phyloP scores from a whole-genome alignment of 139 green algal genomes.

The Raphidocelis subcapitata region DNA sequence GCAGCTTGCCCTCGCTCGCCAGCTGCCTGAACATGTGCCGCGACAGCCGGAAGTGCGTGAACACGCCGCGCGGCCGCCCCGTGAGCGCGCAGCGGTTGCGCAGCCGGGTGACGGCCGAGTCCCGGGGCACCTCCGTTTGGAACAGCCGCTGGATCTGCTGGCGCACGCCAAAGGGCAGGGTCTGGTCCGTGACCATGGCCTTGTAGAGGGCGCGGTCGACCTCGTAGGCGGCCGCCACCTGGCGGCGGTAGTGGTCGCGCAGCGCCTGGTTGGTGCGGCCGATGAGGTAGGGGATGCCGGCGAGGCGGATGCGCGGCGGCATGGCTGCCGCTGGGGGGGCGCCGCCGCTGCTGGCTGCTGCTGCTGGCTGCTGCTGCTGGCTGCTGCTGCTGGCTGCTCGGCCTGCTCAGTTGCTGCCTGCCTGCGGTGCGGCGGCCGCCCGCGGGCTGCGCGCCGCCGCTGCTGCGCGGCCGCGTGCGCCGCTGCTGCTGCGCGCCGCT shows the following conservation, averaged over 20 bases:
- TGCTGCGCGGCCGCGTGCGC: too few species aligned
- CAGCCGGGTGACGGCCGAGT: slow-evolving; percentile 40
- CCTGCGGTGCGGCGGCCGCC: too few species aligned
- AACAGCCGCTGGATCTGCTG: slow-evolving; percentile 60
- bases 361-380: slow-evolving; percentile 1
- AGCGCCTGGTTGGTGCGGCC: slow-evolving; percentile 20
- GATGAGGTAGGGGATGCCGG: slow-evolving; percentile 22
- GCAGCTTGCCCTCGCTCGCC: slow-evolving; percentile 44
- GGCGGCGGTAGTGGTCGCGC: slow-evolving; percentile 42
- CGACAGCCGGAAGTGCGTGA: slow-evolving; percentile 43
- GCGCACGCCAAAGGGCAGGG: slow-evolving; percentile 44
- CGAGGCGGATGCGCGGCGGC: slow-evolving; percentile 13
- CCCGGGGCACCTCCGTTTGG: slow-evolving; percentile 52
- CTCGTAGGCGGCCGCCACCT: slow-evolving; percentile 47
- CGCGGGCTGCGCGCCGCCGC: too few species aligned
- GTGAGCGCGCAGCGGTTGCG: slow-evolving; percentile 58
- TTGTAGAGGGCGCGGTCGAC: slow-evolving; percentile 50
- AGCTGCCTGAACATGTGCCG: slow-evolving; percentile 60
- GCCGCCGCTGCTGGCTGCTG: neutral
- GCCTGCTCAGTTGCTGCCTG: too few species aligned
- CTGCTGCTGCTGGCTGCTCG: neutral
- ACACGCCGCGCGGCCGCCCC: slow-evolving; percentile 35
- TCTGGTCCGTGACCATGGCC: slow-evolving; percentile 49
- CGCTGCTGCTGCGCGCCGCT: too few species aligned
- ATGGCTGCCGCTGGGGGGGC: neutral